Percentiles rank a stretch among this genome's conserved stretches.
Conservation (phyloP, 306 rosid species). For the Fragaria vesca region DNA sequence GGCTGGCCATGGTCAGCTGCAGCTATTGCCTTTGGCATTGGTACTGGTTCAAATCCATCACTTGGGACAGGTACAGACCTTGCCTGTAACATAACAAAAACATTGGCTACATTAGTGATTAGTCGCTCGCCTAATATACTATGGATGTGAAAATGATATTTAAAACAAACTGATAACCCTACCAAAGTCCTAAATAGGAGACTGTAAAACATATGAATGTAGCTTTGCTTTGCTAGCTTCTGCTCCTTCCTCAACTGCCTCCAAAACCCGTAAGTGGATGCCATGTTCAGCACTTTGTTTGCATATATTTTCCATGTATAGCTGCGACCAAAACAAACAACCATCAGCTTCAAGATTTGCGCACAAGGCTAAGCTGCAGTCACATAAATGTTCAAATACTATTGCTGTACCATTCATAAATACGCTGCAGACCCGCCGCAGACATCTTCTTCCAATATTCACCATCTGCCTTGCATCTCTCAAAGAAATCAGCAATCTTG, state of each 20-base stretch:
- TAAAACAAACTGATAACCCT: constrained; percentile 14
- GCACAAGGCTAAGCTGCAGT: neutral
- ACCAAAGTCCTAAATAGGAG: constrained; percentile 78
- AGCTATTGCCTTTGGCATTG: constrained; percentile 7
- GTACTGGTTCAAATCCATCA: constrained; percentile 36
- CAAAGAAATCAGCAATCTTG: constrained; percentile 82
- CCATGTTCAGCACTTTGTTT: constrained; percentile 77
- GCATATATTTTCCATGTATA: constrained; percentile 99
- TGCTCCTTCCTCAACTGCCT: constrained; percentile 68
- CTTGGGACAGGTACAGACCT: constrained; percentile 51
- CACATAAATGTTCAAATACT: neutral
- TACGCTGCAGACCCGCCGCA: constrained; percentile 63
- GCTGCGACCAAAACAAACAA: constrained; percentile 36
- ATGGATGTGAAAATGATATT: neutral
- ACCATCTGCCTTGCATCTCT: constrained; percentile 60
- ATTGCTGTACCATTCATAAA: constrained; percentile 60
- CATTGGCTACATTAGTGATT: neutral
- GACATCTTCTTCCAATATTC: constrained; percentile 67
- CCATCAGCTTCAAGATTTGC: neutral
- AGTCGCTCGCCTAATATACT: neutral
- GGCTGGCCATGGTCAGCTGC: constrained; percentile 19
- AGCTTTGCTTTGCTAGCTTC: constrained; percentile 72
- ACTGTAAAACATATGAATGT: constrained; percentile 73
- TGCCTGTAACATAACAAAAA: constrained; percentile 40
- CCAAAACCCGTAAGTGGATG: constrained; percentile 84